Percentiles rank a stretch among this genome's conserved stretches.
These are phyloP conservation scores for Cinchona pubescens DNA, from an alignment of 257 asterid species.

Conservation along the genomic window DNA sequence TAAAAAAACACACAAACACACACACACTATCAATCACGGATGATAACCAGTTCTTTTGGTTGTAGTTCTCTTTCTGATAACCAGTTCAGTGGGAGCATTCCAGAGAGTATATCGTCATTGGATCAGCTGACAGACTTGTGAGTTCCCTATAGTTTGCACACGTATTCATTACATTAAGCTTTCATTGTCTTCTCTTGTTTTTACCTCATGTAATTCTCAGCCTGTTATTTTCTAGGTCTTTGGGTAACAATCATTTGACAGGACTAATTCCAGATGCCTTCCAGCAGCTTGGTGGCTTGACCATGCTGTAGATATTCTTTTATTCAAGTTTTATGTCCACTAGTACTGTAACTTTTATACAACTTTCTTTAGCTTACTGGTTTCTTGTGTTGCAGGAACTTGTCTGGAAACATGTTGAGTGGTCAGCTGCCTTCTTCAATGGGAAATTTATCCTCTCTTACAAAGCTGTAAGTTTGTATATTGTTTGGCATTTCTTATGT, in stretches of 20 bases:
- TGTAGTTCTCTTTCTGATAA: slow-evolving; percentile 65
- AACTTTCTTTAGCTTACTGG: background rate
- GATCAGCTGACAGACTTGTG: slow-evolving; percentile 67
- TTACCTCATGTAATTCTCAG: slow-evolving; percentile 15
- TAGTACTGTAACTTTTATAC: background rate
- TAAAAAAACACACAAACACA: too few relatives aligned
- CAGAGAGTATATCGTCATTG: slow-evolving; percentile 45
- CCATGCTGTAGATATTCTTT: slow-evolving; percentile 45
- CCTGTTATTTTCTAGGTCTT: slow-evolving; percentile 42
- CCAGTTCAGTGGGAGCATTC: slow-evolving; percentile 63
- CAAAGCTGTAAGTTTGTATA: slow-evolving; percentile 57
- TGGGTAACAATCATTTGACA: slow-evolving; percentile 56
- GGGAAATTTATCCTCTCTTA: slow-evolving; percentile 59
- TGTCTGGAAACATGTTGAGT: slow-evolving; percentile 66
- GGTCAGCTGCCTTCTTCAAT: slow-evolving; percentile 80
- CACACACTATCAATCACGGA: background rate
- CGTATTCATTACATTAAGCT: background rate
- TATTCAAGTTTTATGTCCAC: background rate
- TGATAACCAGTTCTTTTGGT: background rate
- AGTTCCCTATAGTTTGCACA: slow-evolving; percentile 26
- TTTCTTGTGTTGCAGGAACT: slow-evolving; percentile 52
- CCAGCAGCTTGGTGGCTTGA: slow-evolving; percentile 47
- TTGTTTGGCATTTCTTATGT: background rate
- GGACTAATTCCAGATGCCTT: slow-evolving; percentile 86
- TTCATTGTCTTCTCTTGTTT: background rate